Conservation (phyloP, 2,329 filamentous ascomycete species). For the Diatrype stigma region DNA sequence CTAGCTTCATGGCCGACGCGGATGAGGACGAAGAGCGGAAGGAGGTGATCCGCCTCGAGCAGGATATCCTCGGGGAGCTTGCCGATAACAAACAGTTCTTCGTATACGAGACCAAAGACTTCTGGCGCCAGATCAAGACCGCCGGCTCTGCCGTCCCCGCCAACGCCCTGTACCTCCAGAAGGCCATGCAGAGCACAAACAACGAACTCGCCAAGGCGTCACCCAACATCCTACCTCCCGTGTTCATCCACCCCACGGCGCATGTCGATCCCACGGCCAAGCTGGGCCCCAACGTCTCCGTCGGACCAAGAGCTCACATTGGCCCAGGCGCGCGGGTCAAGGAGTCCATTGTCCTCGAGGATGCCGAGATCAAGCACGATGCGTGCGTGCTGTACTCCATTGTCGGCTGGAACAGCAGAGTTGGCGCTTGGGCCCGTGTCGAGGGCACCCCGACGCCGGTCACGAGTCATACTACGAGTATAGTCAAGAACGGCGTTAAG, state of each 20-base stretch:
- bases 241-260: slow-evolving; percentile 92
- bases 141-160: slow-evolving; percentile 94
- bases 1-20: slow-evolving; percentile 54
- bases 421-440: slow-evolving; percentile 97
- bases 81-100: slow-evolving; percentile 98
- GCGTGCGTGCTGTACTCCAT: slow-evolving; percentile 94
- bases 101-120: slow-evolving; percentile 97
- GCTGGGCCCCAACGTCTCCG: slow-evolving; percentile 92
- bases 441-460: slow-evolving; percentile 89
- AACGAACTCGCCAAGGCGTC: slow-evolving; percentile 79
- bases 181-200: slow-evolving; percentile 80
- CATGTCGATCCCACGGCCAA: slow-evolving; percentile 91
- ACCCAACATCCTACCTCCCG: slow-evolving; percentile 82
- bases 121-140: slow-evolving; percentile 99
- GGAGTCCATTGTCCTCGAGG: slow-evolving; percentile 93
- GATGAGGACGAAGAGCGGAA: slow-evolving; percentile 72
- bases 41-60: slow-evolving; percentile 89
- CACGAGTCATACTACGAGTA: slow-evolving; percentile 85
- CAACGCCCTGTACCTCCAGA: slow-evolving; percentile 92
- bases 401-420: slow-evolving; percentile 92
- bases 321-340: slow-evolving; percentile 89
- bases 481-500: slow-evolving; percentile 97
- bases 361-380: slow-evolving; percentile 93
- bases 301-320: slow-evolving; percentile 81
- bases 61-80: slow-evolving; percentile 92